Evolutionary conservation across 169 alveolate species (phyloP).

Genomic region (Plasmodium berghei): DNA sequence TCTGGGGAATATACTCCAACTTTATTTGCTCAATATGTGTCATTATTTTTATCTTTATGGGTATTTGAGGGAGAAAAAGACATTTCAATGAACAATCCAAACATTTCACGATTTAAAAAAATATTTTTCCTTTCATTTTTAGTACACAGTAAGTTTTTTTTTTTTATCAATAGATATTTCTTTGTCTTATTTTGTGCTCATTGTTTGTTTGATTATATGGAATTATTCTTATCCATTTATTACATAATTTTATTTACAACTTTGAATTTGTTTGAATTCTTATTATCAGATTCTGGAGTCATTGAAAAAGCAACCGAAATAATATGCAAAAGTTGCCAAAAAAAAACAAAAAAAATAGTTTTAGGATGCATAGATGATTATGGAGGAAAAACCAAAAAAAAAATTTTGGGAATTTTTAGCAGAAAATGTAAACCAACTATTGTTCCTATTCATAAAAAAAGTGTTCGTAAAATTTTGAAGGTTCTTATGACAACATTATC

Average conservation of each 20-base stretch:
- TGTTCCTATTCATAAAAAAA: conserved; percentile 32
- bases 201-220: neutral
- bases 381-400: conserved; percentile 35
- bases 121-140: conserved; percentile 39
- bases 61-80: conserved; percentile 38
- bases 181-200: neutral
- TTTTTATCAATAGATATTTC: too few species aligned
- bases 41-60: conserved; percentile 55
- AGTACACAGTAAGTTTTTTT: conserved; percentile 32
- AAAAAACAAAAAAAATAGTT: conserved; percentile 32
- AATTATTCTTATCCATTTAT: neutral
- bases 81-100: conserved; percentile 16
- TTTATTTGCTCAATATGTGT: conserved; percentile 47
- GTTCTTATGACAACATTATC: conserved; percentile 78
- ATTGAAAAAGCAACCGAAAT: conserved; percentile 64
- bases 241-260: neutral
- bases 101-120: conserved; percentile 42
- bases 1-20: conserved; percentile 42
- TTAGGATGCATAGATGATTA: conserved; percentile 60
- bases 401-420: conserved; percentile 11
- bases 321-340: conserved; percentile 17
- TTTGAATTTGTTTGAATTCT: too few species aligned
- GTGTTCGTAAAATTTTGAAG: conserved; percentile 74
- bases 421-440: conserved; percentile 76
- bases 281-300: conserved; percentile 28